Evolutionary conservation across 2,329 filamentous ascomycete species (phyloP), one percentile per base, ranked within the genome.

Genomic region (Plectosphaerella cucumerina): DNA sequence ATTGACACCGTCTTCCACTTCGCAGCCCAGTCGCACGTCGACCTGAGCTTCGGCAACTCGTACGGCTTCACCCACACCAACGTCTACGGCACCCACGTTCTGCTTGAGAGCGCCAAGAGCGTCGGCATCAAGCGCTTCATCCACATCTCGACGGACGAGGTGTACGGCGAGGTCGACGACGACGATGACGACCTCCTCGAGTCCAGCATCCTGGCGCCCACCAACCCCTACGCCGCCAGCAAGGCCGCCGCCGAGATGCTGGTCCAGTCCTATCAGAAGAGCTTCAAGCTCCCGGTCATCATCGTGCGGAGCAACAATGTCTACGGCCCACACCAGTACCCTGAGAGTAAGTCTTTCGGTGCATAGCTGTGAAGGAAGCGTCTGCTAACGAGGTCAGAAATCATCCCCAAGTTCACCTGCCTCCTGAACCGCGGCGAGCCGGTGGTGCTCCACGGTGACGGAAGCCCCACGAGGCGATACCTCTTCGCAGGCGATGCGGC

Each of bases 1-100:
- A 86, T 93, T 60, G 89, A 93, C 65, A 90, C 87, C 48, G 78
- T 94, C 54, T 84, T 93, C 66, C 89, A 93, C 67, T 91, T 94
- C 61, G 89, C 89, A 3, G 89, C 89, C n/a, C 86, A 91, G 69
- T 90, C 87, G 8, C 89, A 93, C 63, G 89, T 94, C 47, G 88
- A 93, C 61, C 69, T 90, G 60, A 90, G 86, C 63, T 94, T 94
- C 61, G 86, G 86, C 47, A 90, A 93, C 70, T 90, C 87, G 10
- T 90, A 90, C 65, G 80, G 83, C 49, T 93, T 93, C 69, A 92
- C 87, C 0, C 84, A 85, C 59, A 91, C 85, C 51, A 94, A 93
- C 59, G 89, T 92, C 14, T 86, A 89, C 57, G 89, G 89, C 43
- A 93, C 89, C n/a, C 88, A 93, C 65, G 86, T 90, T 35, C 76